Base-by-base conservation (phyloP, 352 stramenopile genomes). In the Discostella stelligera region DNA sequence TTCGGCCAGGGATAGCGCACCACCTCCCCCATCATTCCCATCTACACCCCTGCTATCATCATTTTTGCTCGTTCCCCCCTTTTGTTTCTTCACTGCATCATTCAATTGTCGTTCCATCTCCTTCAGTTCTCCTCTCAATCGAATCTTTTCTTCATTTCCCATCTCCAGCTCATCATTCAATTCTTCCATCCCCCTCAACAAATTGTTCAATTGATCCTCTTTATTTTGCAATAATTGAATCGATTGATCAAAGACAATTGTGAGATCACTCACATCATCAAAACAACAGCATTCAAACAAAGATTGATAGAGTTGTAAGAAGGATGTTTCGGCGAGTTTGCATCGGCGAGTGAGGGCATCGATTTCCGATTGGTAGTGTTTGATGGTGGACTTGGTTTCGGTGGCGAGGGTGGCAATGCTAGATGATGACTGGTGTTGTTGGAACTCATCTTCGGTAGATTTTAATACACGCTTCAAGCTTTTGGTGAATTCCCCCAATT, bases 341-440 rank as follows among this genome's bases (percentile, higher is more conserved):
- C 94, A 96, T 49, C 95, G 90, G 39, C 92, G 84, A 2, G 95
- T 98, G 27, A 98, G 83, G 49, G 93, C 92, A 67, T 94, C 93
- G 71, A 98, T 97, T 77, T 97, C 94, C 37, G 96, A 93, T 62
- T 96, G 88, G 54, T 97, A 91, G 13, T 95, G 87, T 21, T 92
- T 92, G n/a, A 94, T 72, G 64, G 89, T 93, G 16, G 77, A 73
- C 55, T 88, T 80, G 52, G 54, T 78, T 54, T 77, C 54, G 13
- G 39, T 13, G 4, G 74, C 63, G 8, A 82, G 21, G 13, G 68
- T 37, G 18, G 37, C 37, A 44, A 44, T 44, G 37, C 37, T 10
- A 44, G 5, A 32, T 2, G 27, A 32, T 32, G 27, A 32, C 27
- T 32, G 27, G 5, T 32, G 7, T 16, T 32, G 7, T 21, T 32